A percentile compares a stretch with the other conserved stretches of the same genome.
Evolutionary conservation across 305 asterid genomes (phyloP).

Genomic region (Fraxinus sp.): DNA sequence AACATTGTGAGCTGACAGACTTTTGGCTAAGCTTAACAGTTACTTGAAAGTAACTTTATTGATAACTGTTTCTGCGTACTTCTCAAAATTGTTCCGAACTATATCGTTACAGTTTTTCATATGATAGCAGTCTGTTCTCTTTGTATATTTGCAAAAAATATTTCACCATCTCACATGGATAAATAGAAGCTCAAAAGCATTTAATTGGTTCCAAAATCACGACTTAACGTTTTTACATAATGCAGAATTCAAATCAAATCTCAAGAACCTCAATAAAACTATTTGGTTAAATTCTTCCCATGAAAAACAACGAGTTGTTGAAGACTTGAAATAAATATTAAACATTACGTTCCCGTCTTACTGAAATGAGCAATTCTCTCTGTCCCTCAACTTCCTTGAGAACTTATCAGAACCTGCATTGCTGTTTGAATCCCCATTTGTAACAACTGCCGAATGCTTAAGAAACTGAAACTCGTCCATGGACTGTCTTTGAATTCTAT

Average conservation of each 20-base stretch:
- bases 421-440: slow-evolving; percentile 49
- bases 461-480: slow-evolving; percentile 87
- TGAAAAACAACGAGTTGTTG: slow-evolving; percentile 68
- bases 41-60: neutral
- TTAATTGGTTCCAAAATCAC: slow-evolving; percentile 25
- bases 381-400: slow-evolving; percentile 36
- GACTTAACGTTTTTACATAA: slow-evolving; percentile 37
- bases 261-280: neutral
- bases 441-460: slow-evolving; percentile 41
- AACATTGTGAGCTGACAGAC: neutral
- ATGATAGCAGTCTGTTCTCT: neutral
- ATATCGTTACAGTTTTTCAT: neutral
- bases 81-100: neutral
- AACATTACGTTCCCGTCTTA: neutral
- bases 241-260: slow-evolving; percentile 28
- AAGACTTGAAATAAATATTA: slow-evolving; percentile 20
- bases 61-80: neutral
- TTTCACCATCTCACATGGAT: neutral
- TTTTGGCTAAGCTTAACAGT: neutral
- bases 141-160: neutral
- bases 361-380: slow-evolving; percentile 36
- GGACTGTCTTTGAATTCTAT: slow-evolving; percentile 54
- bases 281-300: slow-evolving; percentile 10
- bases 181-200: slow-evolving; percentile 5
- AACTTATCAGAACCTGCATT: slow-evolving; percentile 46